Evolutionary conservation across 192 early-diverging fungal genomes (phyloP).

Genomic region (Diversispora epigaea): DNA sequence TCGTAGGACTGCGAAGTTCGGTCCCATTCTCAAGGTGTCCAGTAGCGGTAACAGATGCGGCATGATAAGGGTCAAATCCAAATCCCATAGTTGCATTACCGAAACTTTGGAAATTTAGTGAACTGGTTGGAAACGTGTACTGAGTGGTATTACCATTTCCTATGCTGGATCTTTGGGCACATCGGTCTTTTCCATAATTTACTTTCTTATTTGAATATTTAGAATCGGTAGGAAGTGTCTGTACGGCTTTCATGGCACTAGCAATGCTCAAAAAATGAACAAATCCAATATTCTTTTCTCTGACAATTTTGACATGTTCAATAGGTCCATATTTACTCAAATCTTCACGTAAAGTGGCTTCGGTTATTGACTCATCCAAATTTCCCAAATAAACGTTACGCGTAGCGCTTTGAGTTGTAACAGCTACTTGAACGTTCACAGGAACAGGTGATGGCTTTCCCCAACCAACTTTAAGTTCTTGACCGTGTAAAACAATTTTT

Average conservation of each 20-base stretch:
- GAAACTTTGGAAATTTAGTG: constrained; percentile 34
- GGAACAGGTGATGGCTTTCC: constrained; percentile 63
- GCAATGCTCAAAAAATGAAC: constrained; percentile 74
- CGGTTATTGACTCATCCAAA: constrained; percentile 63
- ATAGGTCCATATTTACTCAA: constrained; percentile 69
- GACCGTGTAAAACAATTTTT: constrained; percentile 53
- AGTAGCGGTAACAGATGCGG: constrained; percentile 26
- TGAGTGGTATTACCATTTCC: constrained; percentile 27
- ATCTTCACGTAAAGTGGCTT: constrained; percentile 56
- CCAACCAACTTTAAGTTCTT: constrained; percentile 76
- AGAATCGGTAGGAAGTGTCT: constrained; percentile 53
- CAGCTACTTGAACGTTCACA: constrained; percentile 54
- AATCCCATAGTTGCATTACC: constrained; percentile 33
- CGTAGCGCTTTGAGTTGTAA: constrained; percentile 57
- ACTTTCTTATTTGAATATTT: constrained; percentile 61
- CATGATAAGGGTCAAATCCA: constrained; percentile 33
- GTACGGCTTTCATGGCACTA: constrained; percentile 75
- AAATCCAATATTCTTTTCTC: constrained; percentile 80
- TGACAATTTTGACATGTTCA: constrained; percentile 69
- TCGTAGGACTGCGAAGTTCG: constrained; percentile 26
- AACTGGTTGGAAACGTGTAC: constrained; percentile 22
- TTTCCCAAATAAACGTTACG: constrained; percentile 84
- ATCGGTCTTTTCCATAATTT: constrained; percentile 85
- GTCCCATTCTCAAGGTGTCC: constrained; percentile 25
- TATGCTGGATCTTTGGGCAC: constrained; percentile 45